phyloP scores from a whole-genome alignment of 768 basidiomycete species.

The Plicaturopsis crispa region DNA sequence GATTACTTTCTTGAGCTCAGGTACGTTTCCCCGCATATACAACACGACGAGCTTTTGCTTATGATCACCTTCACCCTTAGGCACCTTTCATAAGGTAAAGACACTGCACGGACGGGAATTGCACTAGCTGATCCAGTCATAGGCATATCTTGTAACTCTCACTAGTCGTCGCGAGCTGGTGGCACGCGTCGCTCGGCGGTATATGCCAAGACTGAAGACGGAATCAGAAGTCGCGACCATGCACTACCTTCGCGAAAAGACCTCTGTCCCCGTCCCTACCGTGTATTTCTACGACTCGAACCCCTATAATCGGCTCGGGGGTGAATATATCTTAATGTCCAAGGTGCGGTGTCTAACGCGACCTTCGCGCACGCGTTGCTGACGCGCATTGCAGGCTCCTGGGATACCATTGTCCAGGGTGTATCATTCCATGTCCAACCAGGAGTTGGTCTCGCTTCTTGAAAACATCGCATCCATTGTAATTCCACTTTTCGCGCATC shows the following conservation, averaged over 20 bases:
- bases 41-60: constrained; percentile 11
- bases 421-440: constrained; percentile 64
- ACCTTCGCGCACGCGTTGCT: not conserved
- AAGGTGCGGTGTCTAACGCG: constrained; percentile 40
- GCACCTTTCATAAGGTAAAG: constrained; percentile 85
- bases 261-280: constrained; percentile 64
- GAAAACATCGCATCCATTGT: constrained; percentile 62
- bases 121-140: constrained; percentile 8
- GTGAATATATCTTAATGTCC: constrained; percentile 84
- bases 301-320: constrained; percentile 77
- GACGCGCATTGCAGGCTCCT: constrained; percentile 34
- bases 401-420: constrained; percentile 67
- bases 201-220: constrained; percentile 82
- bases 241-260: constrained; percentile 66
- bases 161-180: constrained; percentile 55
- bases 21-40: constrained; percentile 30
- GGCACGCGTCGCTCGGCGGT: constrained; percentile 75
- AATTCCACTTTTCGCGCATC: constrained; percentile 69
- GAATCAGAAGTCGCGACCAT: constrained; percentile 85
- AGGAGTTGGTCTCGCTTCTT: constrained; percentile 54
- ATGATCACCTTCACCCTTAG: constrained; percentile 25
- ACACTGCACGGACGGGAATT: no score
- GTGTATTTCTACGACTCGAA: constrained; percentile 78
- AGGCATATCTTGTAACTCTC: constrained; percentile 77
- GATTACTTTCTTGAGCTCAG: constrained; percentile 69